A percentile compares a stretch with the other conserved stretches of the same genome.
These are phyloP conservation scores for Trichoderma pleuroti DNA, from an alignment of 2,329 filamentous ascomycete genomes.

Conservation along the genomic window DNA sequence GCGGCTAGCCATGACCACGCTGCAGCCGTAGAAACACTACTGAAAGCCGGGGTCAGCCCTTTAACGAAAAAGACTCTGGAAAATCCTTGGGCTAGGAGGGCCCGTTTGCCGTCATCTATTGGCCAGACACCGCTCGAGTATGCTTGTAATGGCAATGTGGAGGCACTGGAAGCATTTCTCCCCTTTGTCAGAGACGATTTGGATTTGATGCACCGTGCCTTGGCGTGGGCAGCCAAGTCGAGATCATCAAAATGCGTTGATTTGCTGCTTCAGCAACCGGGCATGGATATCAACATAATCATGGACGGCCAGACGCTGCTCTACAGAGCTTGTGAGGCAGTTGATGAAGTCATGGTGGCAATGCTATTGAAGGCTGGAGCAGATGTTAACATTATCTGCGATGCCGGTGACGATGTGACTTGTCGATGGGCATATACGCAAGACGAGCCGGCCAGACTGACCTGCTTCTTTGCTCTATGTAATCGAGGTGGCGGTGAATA, in stretches of 20 bases:
- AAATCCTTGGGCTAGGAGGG: neutral
- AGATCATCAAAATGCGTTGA: constrained; percentile 25
- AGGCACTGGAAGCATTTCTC: constrained; percentile 28
- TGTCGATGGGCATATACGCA: neutral
- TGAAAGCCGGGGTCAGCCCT: constrained; percentile 36
- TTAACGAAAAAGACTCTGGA: constrained; percentile 28
- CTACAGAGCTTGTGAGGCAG: constrained; percentile 16
- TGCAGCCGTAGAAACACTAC: constrained; percentile 28
- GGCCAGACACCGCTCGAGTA: constrained; percentile 32
- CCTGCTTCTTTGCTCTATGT: constrained; percentile 20
- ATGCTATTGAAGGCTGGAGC: constrained; percentile 32
- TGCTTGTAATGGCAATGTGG: constrained; percentile 30
- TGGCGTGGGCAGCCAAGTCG: constrained; percentile 27
- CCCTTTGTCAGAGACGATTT: constrained; percentile 25
- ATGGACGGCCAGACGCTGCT: constrained; percentile 25
- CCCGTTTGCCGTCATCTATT: constrained; percentile 14
- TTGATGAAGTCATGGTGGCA: constrained; percentile 22
- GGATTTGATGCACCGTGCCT: constrained; percentile 26
- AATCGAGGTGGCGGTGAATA: neutral
- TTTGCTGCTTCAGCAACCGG: constrained; percentile 30
- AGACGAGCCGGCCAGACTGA: neutral
- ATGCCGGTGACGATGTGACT: neutral
- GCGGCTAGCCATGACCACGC: constrained; percentile 33
- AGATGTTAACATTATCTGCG: constrained; percentile 26
- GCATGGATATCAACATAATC: constrained; percentile 31